Evolutionary conservation across 1,284 basidiomycete genomes (phyloP).

Genomic region (Apiotrichum siamense): DNA sequence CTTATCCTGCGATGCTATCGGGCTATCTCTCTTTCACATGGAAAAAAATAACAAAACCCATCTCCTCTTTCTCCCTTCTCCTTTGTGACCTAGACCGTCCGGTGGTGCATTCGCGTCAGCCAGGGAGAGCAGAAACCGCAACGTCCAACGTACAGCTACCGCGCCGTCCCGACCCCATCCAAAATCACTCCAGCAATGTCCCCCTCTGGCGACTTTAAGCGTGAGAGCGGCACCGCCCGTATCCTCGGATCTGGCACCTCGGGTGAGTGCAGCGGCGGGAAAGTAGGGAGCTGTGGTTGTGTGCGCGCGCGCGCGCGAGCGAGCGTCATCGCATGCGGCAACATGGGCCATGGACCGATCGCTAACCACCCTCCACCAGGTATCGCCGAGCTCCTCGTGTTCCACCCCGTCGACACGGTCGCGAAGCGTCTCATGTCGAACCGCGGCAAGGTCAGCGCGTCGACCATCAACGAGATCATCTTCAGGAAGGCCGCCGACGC

Average conservation of each 20-base stretch:
- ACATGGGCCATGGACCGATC: no score
- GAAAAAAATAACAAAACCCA: no score
- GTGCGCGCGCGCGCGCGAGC: neutral
- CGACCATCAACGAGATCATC: conserved; percentile 66
- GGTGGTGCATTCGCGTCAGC: no score
- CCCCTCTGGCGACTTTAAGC: conserved; percentile 40
- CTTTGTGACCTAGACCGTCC: no score
- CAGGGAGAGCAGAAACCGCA: no score
- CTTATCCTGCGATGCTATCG: no score
- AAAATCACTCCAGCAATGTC: conserved; percentile 27
- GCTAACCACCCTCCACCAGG: no score
- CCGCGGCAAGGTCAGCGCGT: conserved; percentile 66
- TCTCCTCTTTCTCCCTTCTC: no score
- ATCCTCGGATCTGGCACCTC: conserved; percentile 87
- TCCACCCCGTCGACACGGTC: conserved; percentile 90
- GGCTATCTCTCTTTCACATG: no score
- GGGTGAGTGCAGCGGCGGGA: conserved; percentile 52
- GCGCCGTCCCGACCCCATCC: neutral
- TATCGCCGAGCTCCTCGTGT: conserved; percentile 85
- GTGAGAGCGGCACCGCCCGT: conserved; percentile 82
- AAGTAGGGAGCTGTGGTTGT: neutral
- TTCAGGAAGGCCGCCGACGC: conserved; percentile 80
- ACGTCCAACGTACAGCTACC: no score
- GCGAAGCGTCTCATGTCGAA: conserved; percentile 98
- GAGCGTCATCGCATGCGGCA: no score